A percentile compares a stretch with the other conserved stretches of the same genome.
Evolutionary conservation across 306 rosid species (phyloP).

Genomic region (Cicer arietinum): DNA sequence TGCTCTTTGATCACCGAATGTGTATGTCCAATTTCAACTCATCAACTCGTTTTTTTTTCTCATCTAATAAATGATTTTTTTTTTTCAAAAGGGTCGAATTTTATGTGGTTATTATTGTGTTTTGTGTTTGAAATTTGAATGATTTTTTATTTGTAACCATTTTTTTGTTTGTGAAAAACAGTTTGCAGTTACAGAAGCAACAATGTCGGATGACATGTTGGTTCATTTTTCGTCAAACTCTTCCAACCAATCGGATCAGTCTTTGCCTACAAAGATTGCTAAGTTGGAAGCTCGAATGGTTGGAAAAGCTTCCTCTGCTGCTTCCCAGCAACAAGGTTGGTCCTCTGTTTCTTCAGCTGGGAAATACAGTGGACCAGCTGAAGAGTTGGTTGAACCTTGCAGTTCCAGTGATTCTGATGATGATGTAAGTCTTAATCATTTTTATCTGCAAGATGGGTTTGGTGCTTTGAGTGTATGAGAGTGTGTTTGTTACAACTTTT

Average conservation of each 20-base stretch:
- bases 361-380: slow-evolving; percentile 62
- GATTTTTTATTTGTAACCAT: slow-evolving; percentile 39
- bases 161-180: slow-evolving; percentile 35
- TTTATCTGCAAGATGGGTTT: slow-evolving; percentile 35
- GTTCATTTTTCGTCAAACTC: slow-evolving; percentile 97
- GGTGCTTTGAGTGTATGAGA: slow-evolving; percentile 3
- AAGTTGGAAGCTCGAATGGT: slow-evolving; percentile 99
- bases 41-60: slow-evolving; percentile 27
- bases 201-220: slow-evolving; percentile 95
- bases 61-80: not conserved
- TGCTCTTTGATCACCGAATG: slow-evolving; percentile 48
- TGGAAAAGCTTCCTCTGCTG: slow-evolving; percentile 72
- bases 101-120: slow-evolving; percentile 30
- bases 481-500: too few relatives aligned
- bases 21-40: slow-evolving; percentile 41
- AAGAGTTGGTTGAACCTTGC: slow-evolving; percentile 70
- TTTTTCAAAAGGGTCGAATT: slow-evolving; percentile 16
- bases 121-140: slow-evolving; percentile 40
- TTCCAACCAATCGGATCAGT: slow-evolving; percentile 97
- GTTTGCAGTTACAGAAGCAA: slow-evolving; percentile 47
- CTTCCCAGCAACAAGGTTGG: slow-evolving; percentile 70
- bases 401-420: slow-evolving; percentile 95
- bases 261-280: slow-evolving; percentile 93
- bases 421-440: slow-evolving; percentile 61
- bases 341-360: slow-evolving; percentile 64